These are phyloP conservation scores for Cyclaneusma minus DNA, from an alignment of 2,329 filamentous ascomycete species.

Conservation along the genomic window DNA sequence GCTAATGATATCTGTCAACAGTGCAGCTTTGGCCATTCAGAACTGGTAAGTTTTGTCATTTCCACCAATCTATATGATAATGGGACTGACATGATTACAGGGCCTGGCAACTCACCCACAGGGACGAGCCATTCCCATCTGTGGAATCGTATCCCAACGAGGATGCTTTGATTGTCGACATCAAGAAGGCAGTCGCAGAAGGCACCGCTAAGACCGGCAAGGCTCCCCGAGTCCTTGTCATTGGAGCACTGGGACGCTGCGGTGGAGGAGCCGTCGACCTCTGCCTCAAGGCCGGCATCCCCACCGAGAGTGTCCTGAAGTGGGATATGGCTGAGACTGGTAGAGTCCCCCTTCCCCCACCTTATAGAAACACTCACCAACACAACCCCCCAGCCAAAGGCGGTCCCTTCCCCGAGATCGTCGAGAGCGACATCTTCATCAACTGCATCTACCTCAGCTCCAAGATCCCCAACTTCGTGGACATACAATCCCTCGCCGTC, in stretches of 20 bases:
- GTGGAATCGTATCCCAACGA: conserved; percentile 61
- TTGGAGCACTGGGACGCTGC: conserved; percentile 73
- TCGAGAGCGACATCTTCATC: conserved; percentile 60
- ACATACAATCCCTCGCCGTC: conserved; percentile 49
- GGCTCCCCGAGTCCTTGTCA: conserved; percentile 63
- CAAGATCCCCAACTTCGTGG: conserved; percentile 70
- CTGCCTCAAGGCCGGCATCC: conserved; percentile 58
- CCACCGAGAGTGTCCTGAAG: conserved; percentile 47
- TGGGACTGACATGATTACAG: no score
- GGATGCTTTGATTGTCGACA: conserved; percentile 52
- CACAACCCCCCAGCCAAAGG: conserved; percentile 26
- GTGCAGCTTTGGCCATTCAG: conserved; percentile 59
- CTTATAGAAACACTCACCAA: conserved; percentile 19
- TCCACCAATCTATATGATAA: no score
- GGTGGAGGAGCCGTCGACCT: conserved; percentile 73
- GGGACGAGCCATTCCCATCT: conserved; percentile 47
- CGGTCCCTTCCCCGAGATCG: conserved; percentile 67
- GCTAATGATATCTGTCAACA: conserved; percentile 14
- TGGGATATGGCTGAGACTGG: conserved; percentile 74
- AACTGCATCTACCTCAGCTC: conserved; percentile 80
- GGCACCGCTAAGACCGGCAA: conserved; percentile 52
- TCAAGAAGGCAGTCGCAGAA: conserved; percentile 54
- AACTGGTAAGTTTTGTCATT: no score
- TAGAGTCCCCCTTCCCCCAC: conserved; percentile 22
- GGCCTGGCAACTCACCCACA: conserved; percentile 65